Percentiles rank a stretch among this genome's conserved stretches.
These are phyloP conservation scores for Alternaria burnsii DNA, from an alignment of 2,329 filamentous ascomycete genomes.

Conservation along the genomic window DNA sequence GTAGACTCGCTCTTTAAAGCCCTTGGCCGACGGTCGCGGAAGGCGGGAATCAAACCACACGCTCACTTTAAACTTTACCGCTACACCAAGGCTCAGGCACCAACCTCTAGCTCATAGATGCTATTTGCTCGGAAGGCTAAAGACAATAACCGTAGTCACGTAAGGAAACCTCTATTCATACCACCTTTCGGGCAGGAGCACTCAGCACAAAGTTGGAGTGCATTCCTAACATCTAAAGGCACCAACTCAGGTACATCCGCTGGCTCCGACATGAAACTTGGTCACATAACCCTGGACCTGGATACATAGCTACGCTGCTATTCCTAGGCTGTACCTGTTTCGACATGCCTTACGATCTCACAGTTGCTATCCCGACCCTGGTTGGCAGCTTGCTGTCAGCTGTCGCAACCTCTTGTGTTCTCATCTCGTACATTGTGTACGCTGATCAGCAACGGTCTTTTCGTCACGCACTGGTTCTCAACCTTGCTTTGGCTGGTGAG, in stretches of 20 bases:
- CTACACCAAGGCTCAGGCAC: background rate
- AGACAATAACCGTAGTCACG: background rate
- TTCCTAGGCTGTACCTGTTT: background rate
- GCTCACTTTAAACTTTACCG: background rate
- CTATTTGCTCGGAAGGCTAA: background rate
- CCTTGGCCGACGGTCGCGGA: background rate
- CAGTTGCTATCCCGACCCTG: slow-evolving; percentile 29
- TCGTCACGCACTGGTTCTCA: slow-evolving; percentile 34
- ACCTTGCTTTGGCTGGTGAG: slow-evolving; percentile 33
- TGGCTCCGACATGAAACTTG: background rate
- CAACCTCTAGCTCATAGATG: background rate
- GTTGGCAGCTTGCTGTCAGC: slow-evolving; percentile 33
- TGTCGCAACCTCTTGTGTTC: slow-evolving; percentile 26
- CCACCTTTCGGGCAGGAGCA: background rate
- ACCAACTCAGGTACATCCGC: background rate
- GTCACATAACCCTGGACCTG: background rate
- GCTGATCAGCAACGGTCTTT: slow-evolving; percentile 29
- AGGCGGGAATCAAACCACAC: background rate
- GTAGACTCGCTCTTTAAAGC: background rate
- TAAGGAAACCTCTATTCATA: background rate
- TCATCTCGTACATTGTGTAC: slow-evolving; percentile 28
- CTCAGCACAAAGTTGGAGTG: background rate
- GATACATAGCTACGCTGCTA: background rate
- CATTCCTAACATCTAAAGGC: background rate
- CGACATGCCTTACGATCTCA: slow-evolving; percentile 7